Base-by-base conservation (phyloP, 1,139 yeast genomes). In the Hanseniaspora sp. region DNA sequence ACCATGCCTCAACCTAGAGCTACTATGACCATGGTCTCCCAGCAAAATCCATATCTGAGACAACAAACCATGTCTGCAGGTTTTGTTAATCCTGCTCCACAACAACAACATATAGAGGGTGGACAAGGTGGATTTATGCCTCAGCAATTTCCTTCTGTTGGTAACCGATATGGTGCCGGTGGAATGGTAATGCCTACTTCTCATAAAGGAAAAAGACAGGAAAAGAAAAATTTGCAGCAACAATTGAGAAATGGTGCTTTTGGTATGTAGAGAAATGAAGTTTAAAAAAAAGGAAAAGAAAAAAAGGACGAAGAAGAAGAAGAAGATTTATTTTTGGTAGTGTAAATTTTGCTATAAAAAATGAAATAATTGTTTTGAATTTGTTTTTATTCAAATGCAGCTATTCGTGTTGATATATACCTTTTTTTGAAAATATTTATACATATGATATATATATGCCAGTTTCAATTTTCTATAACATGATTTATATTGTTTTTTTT, bases 231-330 rank as follows among this genome's bases (percentile, higher is more conserved):
- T 28, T 18, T 51, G 34, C 54, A 51, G 18, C 54, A 51, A 28
- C 54, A 51, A 34, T n/a, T 51, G 43, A 44, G 54, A 44, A 45
- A 39, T 42, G 54, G 54, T 37, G 54, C 33, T 29, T 51, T 51
- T 45, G 54, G 48, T 31, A 28, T 51, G 37, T 51, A 43, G 23
- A 13, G 2, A 23, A 23, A 23, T 3, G 23, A 23, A 23, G 23
- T 23, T 23, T 11, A 17, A 37, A 28, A 46, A 13, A 13, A 33
- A 5, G 5, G 35, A 33, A 33, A 13, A 33, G 13, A 13, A 11
- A 9, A n/a, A n/a, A n/a, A n/a, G n/a, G n/a, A n/a, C n/a, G n/a
- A n/a, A 33, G 13, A 11, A 13, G 3, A 11, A 11, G 11, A 33
- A 3, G 13, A 33, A 3, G 13, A 33, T 13, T 33, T 33, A 3